phyloP scores from a whole-genome alignment of 306 rosid species.

The Hippophae rhamnoides region DNA sequence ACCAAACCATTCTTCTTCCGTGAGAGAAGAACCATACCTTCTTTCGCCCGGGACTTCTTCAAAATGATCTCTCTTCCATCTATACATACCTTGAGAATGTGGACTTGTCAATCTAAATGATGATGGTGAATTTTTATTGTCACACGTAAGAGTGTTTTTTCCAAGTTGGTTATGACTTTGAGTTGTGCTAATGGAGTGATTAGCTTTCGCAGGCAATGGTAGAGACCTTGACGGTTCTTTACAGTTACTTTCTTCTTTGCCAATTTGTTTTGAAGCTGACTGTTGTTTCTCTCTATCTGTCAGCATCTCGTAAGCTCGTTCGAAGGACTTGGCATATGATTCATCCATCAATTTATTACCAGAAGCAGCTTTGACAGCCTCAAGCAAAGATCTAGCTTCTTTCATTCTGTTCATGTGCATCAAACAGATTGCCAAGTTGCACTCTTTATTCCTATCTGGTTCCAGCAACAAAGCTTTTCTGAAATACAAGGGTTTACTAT shows the following conservation, averaged over 20 bases:
- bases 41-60: slow-evolving; percentile 16
- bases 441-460: slow-evolving; percentile 73
- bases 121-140: background rate
- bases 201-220: background rate
- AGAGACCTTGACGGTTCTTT: slow-evolving; percentile 14
- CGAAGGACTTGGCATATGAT: slow-evolving; percentile 62
- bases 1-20: slow-evolving; percentile 24
- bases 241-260: slow-evolving; percentile 7
- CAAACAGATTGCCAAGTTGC: slow-evolving; percentile 89
- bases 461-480: slow-evolving; percentile 75
- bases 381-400: slow-evolving; percentile 77
- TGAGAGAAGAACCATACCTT: slow-evolving; percentile 14
- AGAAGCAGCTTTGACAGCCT: slow-evolving; percentile 49
- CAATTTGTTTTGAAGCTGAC: slow-evolving; percentile 9
- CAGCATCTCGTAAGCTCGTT: slow-evolving; percentile 61
- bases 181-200: background rate
- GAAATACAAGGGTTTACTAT: slow-evolving; percentile 7
- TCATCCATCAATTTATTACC: slow-evolving; percentile 68
- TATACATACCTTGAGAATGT: slow-evolving; percentile 18
- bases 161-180: slow-evolving; percentile 3
- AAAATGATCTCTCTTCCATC: slow-evolving; percentile 19
- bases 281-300: slow-evolving; percentile 27
- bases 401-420: slow-evolving; percentile 54
- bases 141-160: background rate
- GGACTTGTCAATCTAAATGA: slow-evolving; percentile 17